A percentile compares a stretch with the other conserved stretches of the same genome.
phyloP scores from a whole-genome alignment of 257 asterid species.

The Capsicum chinense region DNA sequence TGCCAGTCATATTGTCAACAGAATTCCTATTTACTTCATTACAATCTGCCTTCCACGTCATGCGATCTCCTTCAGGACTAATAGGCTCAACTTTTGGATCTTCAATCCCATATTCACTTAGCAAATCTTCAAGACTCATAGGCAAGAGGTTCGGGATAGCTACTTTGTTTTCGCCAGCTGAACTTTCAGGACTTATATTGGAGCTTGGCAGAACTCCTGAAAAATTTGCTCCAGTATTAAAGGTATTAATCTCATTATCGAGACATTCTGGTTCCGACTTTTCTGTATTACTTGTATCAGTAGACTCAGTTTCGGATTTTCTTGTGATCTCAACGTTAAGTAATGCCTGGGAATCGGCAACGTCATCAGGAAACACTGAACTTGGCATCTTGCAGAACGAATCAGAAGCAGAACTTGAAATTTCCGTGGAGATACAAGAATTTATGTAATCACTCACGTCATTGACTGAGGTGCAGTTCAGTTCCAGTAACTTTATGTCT shows the following conservation, averaged over 20 bases:
- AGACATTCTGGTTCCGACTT: conserved; percentile 35
- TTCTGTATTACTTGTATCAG: conserved; percentile 8
- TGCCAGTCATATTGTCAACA: neutral
- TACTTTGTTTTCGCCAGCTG: neutral
- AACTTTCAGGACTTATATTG: conserved; percentile 24
- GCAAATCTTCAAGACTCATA: conserved; percentile 23
- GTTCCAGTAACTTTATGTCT: conserved; percentile 22
- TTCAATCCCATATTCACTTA: conserved; percentile 23
- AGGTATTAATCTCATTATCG: conserved; percentile 3
- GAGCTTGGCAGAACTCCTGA: conserved; percentile 36
- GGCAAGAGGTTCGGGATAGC: conserved; percentile 18
- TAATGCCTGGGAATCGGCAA: conserved; percentile 21
- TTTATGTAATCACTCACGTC: conserved; percentile 22
- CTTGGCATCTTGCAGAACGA: conserved; percentile 34
- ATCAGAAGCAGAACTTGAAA: conserved; percentile 28
- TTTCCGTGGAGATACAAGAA: neutral
- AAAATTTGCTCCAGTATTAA: conserved; percentile 27
- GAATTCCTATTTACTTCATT: neutral
- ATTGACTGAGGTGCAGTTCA: conserved; percentile 33
- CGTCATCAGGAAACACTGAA: conserved; percentile 33
- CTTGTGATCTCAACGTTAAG: conserved; percentile 30
- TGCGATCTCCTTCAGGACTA: conserved; percentile 21
- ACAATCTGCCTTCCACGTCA: conserved; percentile 22
- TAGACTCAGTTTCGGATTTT: conserved; percentile 24
- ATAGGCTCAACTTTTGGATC: neutral